Percentiles rank a stretch among this genome's conserved stretches.
Conservation (phyloP, 192 early-diverging fungal species). For the Coemansia guatemalensis region DNA sequence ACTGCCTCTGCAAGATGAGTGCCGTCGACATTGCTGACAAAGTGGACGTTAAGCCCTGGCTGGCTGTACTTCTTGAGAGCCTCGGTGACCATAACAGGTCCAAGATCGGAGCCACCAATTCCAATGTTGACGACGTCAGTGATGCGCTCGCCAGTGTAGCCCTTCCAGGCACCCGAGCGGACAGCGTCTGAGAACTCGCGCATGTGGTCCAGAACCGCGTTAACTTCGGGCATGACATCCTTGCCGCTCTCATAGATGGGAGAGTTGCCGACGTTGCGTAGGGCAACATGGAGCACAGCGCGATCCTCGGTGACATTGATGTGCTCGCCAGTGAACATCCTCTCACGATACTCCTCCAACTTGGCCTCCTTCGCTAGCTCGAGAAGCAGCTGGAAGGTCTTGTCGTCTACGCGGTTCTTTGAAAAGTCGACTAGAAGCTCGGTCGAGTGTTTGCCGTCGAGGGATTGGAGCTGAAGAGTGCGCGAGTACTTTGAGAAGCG, state of each 20-base stretch:
- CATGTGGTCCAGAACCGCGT: slow-evolving; percentile 94
- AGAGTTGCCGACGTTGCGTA: slow-evolving; percentile 82
- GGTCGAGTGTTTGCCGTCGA: slow-evolving; percentile 55
- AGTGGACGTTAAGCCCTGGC: slow-evolving; percentile 79
- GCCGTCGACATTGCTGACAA: slow-evolving; percentile 98
- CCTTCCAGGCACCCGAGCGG: slow-evolving; percentile 91
- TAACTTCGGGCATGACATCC: slow-evolving; percentile 95
- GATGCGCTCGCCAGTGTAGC: slow-evolving; percentile 93
- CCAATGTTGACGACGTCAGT: slow-evolving; percentile 98
- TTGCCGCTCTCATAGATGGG: slow-evolving; percentile 86
- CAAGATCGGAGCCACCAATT: slow-evolving; percentile 97
- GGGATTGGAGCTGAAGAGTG: slow-evolving; percentile 59
- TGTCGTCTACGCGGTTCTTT: slow-evolving; percentile 89
- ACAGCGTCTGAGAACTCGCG: slow-evolving; percentile 76
- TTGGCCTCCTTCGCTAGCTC: slow-evolving; percentile 80
- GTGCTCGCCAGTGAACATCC: slow-evolving; percentile 93
- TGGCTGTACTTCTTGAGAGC: slow-evolving; percentile 92
- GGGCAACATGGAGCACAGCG: slow-evolving; percentile 92
- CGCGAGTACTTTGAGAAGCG: slow-evolving; percentile 83
- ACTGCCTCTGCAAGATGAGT: slow-evolving; percentile 97
- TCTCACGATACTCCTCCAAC: slow-evolving; percentile 82
- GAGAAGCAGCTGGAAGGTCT: slow-evolving; percentile 78
- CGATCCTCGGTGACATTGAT: slow-evolving; percentile 98
- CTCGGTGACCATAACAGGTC: slow-evolving; percentile 99
- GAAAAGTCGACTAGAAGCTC: slow-evolving; percentile 90